Conservation (phyloP, 2,329 filamentous ascomycete genomes). For the Conoideocrella luteorostrata region DNA sequence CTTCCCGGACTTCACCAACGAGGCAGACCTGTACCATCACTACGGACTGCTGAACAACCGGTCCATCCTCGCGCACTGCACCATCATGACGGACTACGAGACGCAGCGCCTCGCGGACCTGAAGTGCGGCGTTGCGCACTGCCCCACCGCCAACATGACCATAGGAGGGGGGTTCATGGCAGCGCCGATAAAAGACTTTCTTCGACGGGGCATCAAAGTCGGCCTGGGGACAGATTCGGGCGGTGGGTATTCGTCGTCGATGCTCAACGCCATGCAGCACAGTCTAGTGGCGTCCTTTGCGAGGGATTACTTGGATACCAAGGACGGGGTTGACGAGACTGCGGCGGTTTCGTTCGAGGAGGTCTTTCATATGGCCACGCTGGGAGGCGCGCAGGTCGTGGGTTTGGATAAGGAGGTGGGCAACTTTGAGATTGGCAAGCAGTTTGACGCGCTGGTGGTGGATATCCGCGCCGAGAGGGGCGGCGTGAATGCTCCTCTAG, state of each 20-base stretch:
- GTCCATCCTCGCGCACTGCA: constrained; percentile 62
- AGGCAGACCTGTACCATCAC: constrained; percentile 53
- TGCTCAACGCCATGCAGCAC: constrained; percentile 52
- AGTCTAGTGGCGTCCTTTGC: constrained; percentile 50
- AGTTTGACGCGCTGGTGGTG: constrained; percentile 54
- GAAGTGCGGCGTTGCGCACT: constrained; percentile 56
- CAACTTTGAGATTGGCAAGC: constrained; percentile 51
- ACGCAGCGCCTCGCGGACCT: constrained; percentile 38
- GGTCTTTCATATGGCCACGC: constrained; percentile 53
- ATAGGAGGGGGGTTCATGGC: constrained; percentile 57
- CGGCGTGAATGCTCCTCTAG: constrained; percentile 46
- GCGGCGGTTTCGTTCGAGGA: constrained; percentile 41
- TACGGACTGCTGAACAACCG: constrained; percentile 48
- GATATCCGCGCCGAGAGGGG: constrained; percentile 25
- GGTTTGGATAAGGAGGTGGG: constrained; percentile 47
- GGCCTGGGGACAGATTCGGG: constrained; percentile 60
- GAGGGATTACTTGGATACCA: constrained; percentile 31
- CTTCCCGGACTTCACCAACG: constrained; percentile 49
- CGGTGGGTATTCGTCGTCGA: constrained; percentile 54
- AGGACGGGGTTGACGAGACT: constrained; percentile 34
- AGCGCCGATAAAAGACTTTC: constrained; percentile 51
- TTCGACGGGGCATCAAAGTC: constrained; percentile 54
- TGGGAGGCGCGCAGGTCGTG: constrained; percentile 55
- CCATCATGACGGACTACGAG: constrained; percentile 53
- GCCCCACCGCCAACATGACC: constrained; percentile 58